Evolutionary conservation across 345 rosid genomes (phyloP), one percentile per base, ranked within the genome.

Genomic region (Tarenaya hassleriana): DNA sequence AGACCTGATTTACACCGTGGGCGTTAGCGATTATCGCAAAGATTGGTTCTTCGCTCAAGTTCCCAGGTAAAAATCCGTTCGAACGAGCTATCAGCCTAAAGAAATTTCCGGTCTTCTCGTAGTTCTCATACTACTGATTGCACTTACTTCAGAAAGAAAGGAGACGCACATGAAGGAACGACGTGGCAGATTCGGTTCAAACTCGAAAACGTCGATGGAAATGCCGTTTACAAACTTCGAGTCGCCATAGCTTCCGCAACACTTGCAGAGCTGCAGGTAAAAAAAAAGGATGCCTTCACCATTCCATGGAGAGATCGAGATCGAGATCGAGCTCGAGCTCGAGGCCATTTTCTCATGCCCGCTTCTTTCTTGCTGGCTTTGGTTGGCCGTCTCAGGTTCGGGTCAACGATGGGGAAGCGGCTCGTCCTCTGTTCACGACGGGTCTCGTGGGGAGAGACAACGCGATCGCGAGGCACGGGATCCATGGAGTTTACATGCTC

Each of bases 41-140:
- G 96, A 88, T 65, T 84, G 98, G 98, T 85, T 88, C 77, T 92
- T 75, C 41, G 94, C 84, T 43, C 96, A 92, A 5, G 81, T 81
- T 44, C 70, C 80, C 55, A 84, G 98, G 94, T 81, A n/a, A n/a
- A n/a, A n/a, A n/a, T n/a, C n/a, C n/a, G n/a, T n/a, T n/a, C n/a
- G n/a, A n/a, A n/a, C n/a, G n/a, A n/a, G n/a, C n/a, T n/a, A n/a
- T n/a, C n/a, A n/a, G n/a, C n/a, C n/a, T n/a, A n/a, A n/a, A n/a
- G n/a, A n/a, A n/a, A n/a, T n/a, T n/a, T n/a, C n/a, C n/a, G n/a
- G n/a, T n/a, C n/a, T n/a, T n/a, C n/a, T n/a, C n/a, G n/a, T n/a
- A n/a, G n/a, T n/a, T n/a, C n/a, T n/a, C n/a, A n/a, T n/a, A n/a
- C n/a, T n/a, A n/a, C n/a, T n/a, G n/a, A n/a, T n/a, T n/a, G n/a